Conservation (phyloP, 1,284 basidiomycete species). For the Ceratobasidium sp. region DNA sequence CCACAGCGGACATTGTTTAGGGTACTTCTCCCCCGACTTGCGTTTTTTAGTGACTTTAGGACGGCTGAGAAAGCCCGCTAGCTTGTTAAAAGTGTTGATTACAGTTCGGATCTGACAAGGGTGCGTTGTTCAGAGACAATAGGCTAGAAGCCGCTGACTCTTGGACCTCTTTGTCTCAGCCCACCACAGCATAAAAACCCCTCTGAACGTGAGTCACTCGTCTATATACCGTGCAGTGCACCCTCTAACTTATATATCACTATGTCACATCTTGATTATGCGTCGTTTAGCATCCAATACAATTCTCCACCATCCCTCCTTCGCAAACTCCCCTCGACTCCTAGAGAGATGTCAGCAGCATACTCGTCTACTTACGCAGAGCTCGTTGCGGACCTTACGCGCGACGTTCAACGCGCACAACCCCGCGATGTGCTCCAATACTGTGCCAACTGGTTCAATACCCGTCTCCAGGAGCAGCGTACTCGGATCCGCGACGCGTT, state of each 20-base stretch:
- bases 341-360: not conserved
- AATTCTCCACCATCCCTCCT: slow-evolving; percentile 8
- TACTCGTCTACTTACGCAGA: slow-evolving; percentile 71
- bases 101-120: slow-evolving; percentile 5
- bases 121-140: slow-evolving; percentile 8
- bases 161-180: slow-evolving; percentile 8
- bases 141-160: slow-evolving; percentile 4
- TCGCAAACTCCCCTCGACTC: slow-evolving; percentile 5
- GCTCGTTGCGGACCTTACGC: slow-evolving; percentile 84
- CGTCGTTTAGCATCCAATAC: slow-evolving; percentile 33
- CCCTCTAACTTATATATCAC: not conserved
- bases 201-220: slow-evolving; percentile 10
- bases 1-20: slow-evolving; percentile 28
- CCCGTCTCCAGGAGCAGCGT: slow-evolving; percentile 81
- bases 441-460: slow-evolving; percentile 95
- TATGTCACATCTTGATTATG: slow-evolving; percentile 18
- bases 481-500: slow-evolving; percentile 71
- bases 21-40: slow-evolving; percentile 5
- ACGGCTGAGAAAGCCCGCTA: not conserved
- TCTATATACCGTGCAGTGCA: not conserved
- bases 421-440: slow-evolving; percentile 92
- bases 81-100: not conserved
- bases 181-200: slow-evolving; percentile 10
- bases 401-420: slow-evolving; percentile 83
- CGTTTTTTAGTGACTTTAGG: not conserved